phyloP scores from a whole-genome alignment of 345 rosid species.

The Aquilaria sinensis region DNA sequence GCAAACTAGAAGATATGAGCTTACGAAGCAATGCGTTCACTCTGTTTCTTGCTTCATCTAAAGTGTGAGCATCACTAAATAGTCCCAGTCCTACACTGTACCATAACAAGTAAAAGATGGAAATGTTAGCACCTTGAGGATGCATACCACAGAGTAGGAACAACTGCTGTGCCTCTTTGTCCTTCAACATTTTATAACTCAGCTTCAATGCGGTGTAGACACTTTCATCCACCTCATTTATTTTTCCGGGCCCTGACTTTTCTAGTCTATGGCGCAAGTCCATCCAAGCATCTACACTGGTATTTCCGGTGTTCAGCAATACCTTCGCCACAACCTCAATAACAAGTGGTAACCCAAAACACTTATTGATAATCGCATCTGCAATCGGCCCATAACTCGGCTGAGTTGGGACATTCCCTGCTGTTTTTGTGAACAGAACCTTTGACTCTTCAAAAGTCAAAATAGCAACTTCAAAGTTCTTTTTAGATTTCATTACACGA shows the following conservation, averaged over 20 bases:
- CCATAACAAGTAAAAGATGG: neutral
- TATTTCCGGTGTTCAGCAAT: neutral
- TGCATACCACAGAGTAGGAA: neutral
- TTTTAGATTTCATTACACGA: neutral
- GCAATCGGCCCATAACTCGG: neutral
- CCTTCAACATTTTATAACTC: neutral
- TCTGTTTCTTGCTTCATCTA: neutral
- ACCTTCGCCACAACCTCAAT: conserved; percentile 9
- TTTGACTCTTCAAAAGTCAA: conserved; percentile 5
- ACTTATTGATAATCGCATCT: neutral
- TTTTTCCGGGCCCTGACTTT: neutral
- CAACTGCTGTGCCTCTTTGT: neutral
- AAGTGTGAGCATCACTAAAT: too few relatives aligned
- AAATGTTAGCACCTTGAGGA: neutral
- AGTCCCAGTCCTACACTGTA: neutral
- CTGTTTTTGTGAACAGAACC: conserved; percentile 2
- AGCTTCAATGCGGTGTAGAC: neutral
- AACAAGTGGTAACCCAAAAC: conserved; percentile 19
- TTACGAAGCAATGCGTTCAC: conserved; percentile 4
- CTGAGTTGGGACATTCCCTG: neutral
- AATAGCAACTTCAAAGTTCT: neutral
- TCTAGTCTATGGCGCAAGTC: neutral
- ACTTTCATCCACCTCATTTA: neutral
- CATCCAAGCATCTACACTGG: neutral
- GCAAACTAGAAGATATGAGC: conserved; percentile 17